phyloP scores from a whole-genome alignment of 2,329 filamentous ascomycete genomes.

The Alternaria gansuensis region DNA sequence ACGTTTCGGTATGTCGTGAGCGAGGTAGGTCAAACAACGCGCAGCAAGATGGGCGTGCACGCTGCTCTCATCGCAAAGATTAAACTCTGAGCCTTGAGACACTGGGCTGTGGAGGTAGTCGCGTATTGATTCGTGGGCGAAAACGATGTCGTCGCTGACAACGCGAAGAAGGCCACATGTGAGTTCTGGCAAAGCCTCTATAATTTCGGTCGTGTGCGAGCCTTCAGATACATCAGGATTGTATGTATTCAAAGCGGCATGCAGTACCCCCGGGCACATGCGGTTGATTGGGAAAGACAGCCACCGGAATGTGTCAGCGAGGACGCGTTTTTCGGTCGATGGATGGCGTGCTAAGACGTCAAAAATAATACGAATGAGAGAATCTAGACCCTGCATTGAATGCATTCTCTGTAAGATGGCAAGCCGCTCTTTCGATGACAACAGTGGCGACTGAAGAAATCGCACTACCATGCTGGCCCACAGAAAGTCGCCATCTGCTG shows the following conservation, averaged over 20 bases:
- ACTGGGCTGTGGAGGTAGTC: slow-evolving; percentile 35
- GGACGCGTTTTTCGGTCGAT: slow-evolving; percentile 32
- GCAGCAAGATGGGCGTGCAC: slow-evolving; percentile 43
- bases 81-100: slow-evolving; percentile 36
- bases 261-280: slow-evolving; percentile 31
- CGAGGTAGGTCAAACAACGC: slow-evolving; percentile 42
- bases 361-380: slow-evolving; percentile 37
- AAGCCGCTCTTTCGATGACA: slow-evolving; percentile 41
- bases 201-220: slow-evolving; percentile 13
- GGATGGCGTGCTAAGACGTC: slow-evolving; percentile 27
- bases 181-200: slow-evolving; percentile 33
- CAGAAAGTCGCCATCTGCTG: slow-evolving; percentile 41
- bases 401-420: slow-evolving; percentile 28
- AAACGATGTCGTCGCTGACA: slow-evolving; percentile 29
- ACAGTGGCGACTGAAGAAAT: slow-evolving; percentile 35
- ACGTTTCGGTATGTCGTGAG: slow-evolving; percentile 39
- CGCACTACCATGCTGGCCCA: slow-evolving; percentile 40
- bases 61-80: slow-evolving; percentile 34
- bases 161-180: slow-evolving; percentile 41
- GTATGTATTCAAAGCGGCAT: slow-evolving; percentile 29
- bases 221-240: slow-evolving; percentile 11
- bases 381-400: slow-evolving; percentile 32
- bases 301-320: slow-evolving; percentile 40
- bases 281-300: slow-evolving; percentile 37
- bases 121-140: slow-evolving; percentile 38